Base-by-base conservation (phyloP, 306 rosid species). In the Trifolium dubium region DNA sequence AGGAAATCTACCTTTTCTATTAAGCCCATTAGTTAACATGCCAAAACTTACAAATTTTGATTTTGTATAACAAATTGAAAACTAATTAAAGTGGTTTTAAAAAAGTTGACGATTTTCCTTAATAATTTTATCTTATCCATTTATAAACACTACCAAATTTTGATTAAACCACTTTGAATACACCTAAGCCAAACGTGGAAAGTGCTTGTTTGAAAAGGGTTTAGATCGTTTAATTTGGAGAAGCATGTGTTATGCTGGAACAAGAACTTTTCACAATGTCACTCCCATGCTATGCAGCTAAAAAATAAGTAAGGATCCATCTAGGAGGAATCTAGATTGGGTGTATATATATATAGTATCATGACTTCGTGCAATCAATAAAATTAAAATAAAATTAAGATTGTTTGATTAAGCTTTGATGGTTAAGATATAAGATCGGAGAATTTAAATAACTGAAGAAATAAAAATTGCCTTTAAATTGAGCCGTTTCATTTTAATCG, bases 61-160 rank as follows among this genome's bases (percentile, higher is more conserved):
- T 23, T 23, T 23, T 0, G 0, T 23, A 23, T 23, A 23, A 23
- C 23, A 23, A 23, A 23, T 8, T 3, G n/a, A 12, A 56, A 47
- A 8, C 43, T 30, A 31, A 18, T 4, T 29, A 50, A 1, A 8
- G 2, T 39, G 46, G 62, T 71, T 73, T 79, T 49, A 31, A 40
- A 79, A 79, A 53, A 75, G 80, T 55, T 71, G 44, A 41, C 6
- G 1, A 50, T 8, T 18, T 34, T 34, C 11, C 19, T 54, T 28
- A 35, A 65, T 76, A 30, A 82, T 68, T 80, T 74, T 77, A 77
- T 49, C 60, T 19, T 54, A 54, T 74, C 84, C 79, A 78, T 60
- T 68, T 59, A 53, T 31, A 55, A 35, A 40, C 82, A 73, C 29
- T 9, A 15, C 51, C 74, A 44, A 63, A 67, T 6, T 73, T 69